Conservation (phyloP, 805 yeast genomes). For the Yarrowia yakushimensis region DNA sequence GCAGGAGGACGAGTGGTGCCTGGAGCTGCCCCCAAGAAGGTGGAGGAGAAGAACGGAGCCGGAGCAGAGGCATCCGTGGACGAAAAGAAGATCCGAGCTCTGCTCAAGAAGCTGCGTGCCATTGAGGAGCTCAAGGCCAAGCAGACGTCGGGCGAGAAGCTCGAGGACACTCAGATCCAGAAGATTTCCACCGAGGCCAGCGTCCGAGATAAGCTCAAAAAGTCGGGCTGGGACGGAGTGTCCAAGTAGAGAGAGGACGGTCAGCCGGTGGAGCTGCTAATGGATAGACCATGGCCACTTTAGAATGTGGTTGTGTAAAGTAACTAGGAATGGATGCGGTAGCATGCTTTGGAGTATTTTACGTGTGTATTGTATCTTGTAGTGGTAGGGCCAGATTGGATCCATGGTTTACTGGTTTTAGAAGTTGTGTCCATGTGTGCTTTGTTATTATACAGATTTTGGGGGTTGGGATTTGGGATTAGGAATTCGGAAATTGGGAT, state of each 20-base stretch:
- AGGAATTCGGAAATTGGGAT: too few relatives aligned
- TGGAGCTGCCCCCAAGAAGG: conserved; percentile 41
- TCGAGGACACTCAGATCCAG: conserved; percentile 89
- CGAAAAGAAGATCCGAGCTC: conserved; percentile 86
- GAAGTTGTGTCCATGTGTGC: too few relatives aligned
- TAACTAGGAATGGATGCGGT: too few relatives aligned
- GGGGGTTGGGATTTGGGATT: too few relatives aligned
- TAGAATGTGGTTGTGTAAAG: too few relatives aligned
- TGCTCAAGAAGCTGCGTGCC: conserved; percentile 92
- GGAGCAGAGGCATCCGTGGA: conserved; percentile 34
- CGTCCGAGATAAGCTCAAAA: conserved; percentile 67
- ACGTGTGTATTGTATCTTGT: too few relatives aligned
- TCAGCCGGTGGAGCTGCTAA: too few relatives aligned
- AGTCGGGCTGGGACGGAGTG: conserved; percentile 65
- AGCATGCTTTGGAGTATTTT: too few relatives aligned
- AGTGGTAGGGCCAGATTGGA: too few relatives aligned
- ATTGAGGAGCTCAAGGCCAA: conserved; percentile 85
- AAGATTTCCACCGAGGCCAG: conserved; percentile 84
- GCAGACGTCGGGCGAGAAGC: conserved; percentile 73
- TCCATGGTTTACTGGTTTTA: too few relatives aligned
- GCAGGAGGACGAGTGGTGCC: conserved; percentile 29
- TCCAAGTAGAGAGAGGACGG: neutral
- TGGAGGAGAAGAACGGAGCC: conserved; percentile 39
- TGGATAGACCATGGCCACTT: too few relatives aligned
- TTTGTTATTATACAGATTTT: too few relatives aligned